Conservation (phyloP, 2,329 filamentous ascomycete genomes). For the Eutypella sp. region DNA sequence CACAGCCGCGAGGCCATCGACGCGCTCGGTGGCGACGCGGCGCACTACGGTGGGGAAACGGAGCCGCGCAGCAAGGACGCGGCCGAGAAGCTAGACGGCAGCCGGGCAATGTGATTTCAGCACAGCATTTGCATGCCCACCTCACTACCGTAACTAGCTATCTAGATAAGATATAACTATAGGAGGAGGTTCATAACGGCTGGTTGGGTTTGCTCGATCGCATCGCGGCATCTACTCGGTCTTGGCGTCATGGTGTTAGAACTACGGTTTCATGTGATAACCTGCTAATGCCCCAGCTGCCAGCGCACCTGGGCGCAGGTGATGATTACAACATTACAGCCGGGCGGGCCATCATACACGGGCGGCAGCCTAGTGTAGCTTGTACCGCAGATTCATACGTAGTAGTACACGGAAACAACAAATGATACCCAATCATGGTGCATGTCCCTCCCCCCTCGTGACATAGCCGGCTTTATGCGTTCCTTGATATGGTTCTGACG, state of each 20-base stretch:
- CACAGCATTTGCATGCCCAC: not conserved
- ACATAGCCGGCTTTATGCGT: not conserved
- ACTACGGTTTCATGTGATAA: not conserved
- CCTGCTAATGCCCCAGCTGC: not conserved
- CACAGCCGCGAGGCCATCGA: constrained; percentile 36
- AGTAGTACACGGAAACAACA: not conserved
- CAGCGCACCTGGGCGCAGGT: not conserved
- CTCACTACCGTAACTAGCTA: not conserved
- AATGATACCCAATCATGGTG: not conserved
- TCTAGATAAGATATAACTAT: no score
- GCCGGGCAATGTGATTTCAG: constrained; percentile 21
- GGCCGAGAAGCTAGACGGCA: constrained; percentile 34
- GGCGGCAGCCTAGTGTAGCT: no score
- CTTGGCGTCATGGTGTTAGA: no score
- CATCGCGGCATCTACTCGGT: no score
- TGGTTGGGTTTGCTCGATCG: no score
- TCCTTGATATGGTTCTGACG: no score
- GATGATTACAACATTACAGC: no score
- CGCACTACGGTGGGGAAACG: constrained; percentile 37
- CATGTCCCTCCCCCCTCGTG: not conserved
- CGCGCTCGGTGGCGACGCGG: constrained; percentile 36
- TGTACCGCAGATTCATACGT: not conserved
- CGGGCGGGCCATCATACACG: no score
- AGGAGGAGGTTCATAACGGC: no score
- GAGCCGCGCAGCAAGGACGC: constrained; percentile 37